These are phyloP conservation scores for Ambrosiella xylebori DNA, from an alignment of 2,329 filamentous ascomycete species.

Conservation along the genomic window DNA sequence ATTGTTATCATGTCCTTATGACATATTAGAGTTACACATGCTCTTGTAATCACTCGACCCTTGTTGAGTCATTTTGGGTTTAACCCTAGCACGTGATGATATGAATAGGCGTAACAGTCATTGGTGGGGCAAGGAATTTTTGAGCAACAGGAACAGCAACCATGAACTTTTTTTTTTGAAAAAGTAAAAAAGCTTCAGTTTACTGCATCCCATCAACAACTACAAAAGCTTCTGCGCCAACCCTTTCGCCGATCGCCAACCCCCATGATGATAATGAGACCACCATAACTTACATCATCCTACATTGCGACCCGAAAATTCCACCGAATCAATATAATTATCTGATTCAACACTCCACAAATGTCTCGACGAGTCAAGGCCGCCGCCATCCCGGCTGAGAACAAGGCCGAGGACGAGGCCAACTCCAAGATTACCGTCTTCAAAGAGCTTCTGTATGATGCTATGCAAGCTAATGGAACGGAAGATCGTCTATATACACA, in stretches of 20 bases:
- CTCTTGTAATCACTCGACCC: background rate
- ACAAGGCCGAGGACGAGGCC: conserved; percentile 12
- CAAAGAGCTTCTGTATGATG: conserved; percentile 40
- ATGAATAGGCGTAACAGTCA: conserved; percentile 2
- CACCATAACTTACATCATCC: no score
- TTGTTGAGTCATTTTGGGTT: background rate
- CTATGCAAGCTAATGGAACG: conserved; percentile 32
- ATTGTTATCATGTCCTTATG: no score
- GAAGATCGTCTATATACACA: conserved; percentile 37
- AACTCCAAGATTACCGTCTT: conserved; percentile 30
- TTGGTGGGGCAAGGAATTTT: conserved; percentile 5
- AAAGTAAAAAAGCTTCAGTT: background rate
- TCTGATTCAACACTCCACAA: background rate
- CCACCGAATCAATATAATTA: background rate
- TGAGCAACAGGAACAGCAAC: background rate
- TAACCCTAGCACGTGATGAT: background rate
- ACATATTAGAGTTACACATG: background rate
- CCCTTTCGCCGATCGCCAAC: no score
- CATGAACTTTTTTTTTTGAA: background rate
- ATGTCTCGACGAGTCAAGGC: conserved; percentile 11
- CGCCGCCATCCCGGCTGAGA: conserved; percentile 1
- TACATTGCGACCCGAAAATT: background rate
- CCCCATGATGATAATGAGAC: no score
- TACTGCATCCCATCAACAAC: background rate
- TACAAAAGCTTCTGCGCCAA: background rate